Percentiles rank a stretch among this genome's conserved stretches.
phyloP scores from a whole-genome alignment of 129 eudicot species.

The Tanacetum coccineum region DNA sequence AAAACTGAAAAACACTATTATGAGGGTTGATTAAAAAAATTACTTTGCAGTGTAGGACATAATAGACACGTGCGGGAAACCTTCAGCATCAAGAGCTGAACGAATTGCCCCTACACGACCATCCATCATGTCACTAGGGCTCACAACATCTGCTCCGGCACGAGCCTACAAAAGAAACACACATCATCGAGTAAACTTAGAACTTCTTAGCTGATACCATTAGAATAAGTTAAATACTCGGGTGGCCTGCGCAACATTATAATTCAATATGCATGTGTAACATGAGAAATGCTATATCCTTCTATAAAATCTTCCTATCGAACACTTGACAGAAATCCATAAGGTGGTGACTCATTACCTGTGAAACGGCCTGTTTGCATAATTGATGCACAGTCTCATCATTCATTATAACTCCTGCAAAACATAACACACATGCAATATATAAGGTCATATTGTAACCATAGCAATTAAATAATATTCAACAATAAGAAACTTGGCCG shows the following conservation, averaged over 20 bases:
- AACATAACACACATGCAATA: conserved; percentile 4
- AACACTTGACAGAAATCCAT: neutral
- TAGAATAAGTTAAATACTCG: conserved; percentile 4
- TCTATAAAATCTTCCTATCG: no score
- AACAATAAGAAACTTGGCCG: no score
- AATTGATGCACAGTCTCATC: conserved; percentile 96
- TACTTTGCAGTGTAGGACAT: conserved; percentile 99
- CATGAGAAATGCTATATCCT: no score
- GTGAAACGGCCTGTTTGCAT: conserved; percentile 97
- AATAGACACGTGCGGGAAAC: conserved; percentile 83
- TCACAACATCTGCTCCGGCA: conserved; percentile 98
- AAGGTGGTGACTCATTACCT: conserved; percentile 39
- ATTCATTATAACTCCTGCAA: conserved; percentile 94
- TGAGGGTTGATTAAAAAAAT: conserved; percentile 21
- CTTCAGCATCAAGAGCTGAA: conserved; percentile 92
- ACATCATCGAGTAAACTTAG: neutral
- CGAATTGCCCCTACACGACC: conserved; percentile 98
- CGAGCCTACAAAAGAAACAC: conserved; percentile 52
- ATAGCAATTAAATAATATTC: no score
- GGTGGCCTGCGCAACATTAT: neutral
- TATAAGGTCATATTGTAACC: no score
- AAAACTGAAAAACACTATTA: neutral
- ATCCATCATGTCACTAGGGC: conserved; percentile 99
- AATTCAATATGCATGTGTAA: no score
- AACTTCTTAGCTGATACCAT: conserved; percentile 7